A percentile compares a stretch with the other conserved stretches of the same genome.
phyloP scores from a whole-genome alignment of 2,329 filamentous ascomycete genomes.

The Beauveria asiatica region DNA sequence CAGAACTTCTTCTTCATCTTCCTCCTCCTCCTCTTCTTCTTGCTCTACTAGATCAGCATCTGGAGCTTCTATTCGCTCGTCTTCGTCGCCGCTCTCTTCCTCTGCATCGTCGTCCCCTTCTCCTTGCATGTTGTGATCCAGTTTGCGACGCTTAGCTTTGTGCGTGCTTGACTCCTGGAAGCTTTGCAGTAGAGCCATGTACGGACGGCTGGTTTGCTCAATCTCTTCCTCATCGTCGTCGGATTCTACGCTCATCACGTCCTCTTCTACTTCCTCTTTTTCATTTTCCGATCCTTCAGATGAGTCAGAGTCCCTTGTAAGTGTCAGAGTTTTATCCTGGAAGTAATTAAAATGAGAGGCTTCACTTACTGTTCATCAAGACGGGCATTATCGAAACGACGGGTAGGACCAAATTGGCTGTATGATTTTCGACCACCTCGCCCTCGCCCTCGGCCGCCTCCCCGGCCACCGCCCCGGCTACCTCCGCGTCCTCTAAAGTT shows the following conservation, averaged over 20 bases:
- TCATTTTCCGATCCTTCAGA: slow-evolving; percentile 20
- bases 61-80: slow-evolving; percentile 27
- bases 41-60: slow-evolving; percentile 25
- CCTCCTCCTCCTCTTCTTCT: slow-evolving; percentile 34
- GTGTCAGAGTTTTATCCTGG: background rate
- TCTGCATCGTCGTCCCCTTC: slow-evolving; percentile 7
- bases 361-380: slow-evolving; percentile 27
- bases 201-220: slow-evolving; percentile 39
- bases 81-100: slow-evolving; percentile 14
- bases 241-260: slow-evolving; percentile 28
- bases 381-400: slow-evolving; percentile 28
- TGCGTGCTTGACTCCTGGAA: slow-evolving; percentile 38
- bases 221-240: slow-evolving; percentile 40
- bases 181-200: slow-evolving; percentile 50
- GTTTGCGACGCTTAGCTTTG: slow-evolving; percentile 49
- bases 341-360: background rate
- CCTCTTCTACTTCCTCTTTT: slow-evolving; percentile 27
- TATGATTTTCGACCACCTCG: slow-evolving; percentile 22
- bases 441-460: slow-evolving; percentile 22
- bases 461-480: slow-evolving; percentile 17
- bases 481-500: slow-evolving; percentile 25
- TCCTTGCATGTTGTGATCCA: slow-evolving; percentile 27
- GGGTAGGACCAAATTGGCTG: slow-evolving; percentile 24
- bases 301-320: slow-evolving; percentile 11
- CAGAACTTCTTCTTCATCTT: slow-evolving; percentile 24